A percentile compares a stretch with the other conserved stretches of the same genome.
Conservation (phyloP, 148 eudicot genomes). For the Hydrangea macrophylla region DNA sequence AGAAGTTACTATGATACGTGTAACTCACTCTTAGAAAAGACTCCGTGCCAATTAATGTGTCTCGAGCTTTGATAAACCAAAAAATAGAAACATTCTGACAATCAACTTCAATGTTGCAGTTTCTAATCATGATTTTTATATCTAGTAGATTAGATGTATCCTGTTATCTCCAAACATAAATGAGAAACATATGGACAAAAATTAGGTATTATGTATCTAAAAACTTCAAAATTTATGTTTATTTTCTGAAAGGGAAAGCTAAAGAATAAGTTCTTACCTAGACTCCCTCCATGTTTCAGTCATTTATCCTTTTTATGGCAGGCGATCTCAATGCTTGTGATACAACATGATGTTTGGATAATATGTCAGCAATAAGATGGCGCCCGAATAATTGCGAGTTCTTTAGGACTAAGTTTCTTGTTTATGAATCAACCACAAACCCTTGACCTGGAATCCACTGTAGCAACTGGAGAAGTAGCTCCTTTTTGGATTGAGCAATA, state of each 20-base stretch:
- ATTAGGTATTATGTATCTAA: neutral
- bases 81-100: neutral
- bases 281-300: neutral
- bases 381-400: slow-evolving; percentile 46
- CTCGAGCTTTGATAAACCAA: too few species aligned
- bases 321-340: slow-evolving; percentile 31
- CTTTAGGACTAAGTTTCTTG: slow-evolving; percentile 63
- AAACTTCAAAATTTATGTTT: neutral
- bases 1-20: neutral
- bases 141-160: neutral
- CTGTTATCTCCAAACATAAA: too few species aligned
- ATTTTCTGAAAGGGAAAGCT: neutral
- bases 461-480: slow-evolving; percentile 60
- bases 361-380: slow-evolving; percentile 46
- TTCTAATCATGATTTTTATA: too few species aligned
- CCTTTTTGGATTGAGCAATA: slow-evolving; percentile 62
- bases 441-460: slow-evolving; percentile 83
- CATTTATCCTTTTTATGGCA: slow-evolving; percentile 22
- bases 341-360: slow-evolving; percentile 42
- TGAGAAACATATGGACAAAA: neutral
- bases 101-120: neutral
- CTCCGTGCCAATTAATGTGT: neutral
- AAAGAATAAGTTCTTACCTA: slow-evolving; percentile 1
- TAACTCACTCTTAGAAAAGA: neutral
- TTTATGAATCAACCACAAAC: slow-evolving; percentile 47